These are phyloP conservation scores for Harrya chromipes DNA, from an alignment of 768 basidiomycete species.

Conservation along the genomic window DNA sequence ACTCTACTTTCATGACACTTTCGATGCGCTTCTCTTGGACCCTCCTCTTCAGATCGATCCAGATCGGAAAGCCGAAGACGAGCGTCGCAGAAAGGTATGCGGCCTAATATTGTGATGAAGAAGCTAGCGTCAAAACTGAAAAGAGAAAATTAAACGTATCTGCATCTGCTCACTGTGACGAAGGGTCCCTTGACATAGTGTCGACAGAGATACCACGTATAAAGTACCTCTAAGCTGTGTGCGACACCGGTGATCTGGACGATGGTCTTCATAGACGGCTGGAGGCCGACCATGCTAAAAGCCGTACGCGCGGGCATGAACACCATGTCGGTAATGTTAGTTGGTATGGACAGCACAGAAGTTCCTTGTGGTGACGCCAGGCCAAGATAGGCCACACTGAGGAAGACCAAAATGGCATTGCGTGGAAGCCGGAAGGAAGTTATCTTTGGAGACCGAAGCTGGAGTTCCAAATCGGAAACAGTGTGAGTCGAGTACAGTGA, in stretches of 20 bases:
- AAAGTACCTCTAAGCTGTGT: slow-evolving; percentile 28
- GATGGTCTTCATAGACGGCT: slow-evolving; percentile 9
- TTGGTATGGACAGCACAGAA: slow-evolving; percentile 15
- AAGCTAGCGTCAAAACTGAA: background rate
- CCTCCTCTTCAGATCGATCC: slow-evolving; percentile 49
- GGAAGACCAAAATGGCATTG: slow-evolving; percentile 27
- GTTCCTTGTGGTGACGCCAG: slow-evolving; percentile 20
- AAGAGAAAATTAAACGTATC: background rate
- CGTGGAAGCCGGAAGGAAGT: slow-evolving; percentile 49
- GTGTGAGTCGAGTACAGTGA: background rate
- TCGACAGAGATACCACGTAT: slow-evolving; percentile 29
- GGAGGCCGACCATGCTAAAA: slow-evolving; percentile 14
- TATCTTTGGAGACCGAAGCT: slow-evolving; percentile 66
- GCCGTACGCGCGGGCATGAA: slow-evolving; percentile 23
- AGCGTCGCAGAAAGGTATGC: slow-evolving; percentile 53
- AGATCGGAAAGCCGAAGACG: slow-evolving; percentile 53
- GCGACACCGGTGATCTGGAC: background rate
- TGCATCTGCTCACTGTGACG: slow-evolving; percentile 14
- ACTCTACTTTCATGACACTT: slow-evolving; percentile 76
- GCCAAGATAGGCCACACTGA: slow-evolving; percentile 18
- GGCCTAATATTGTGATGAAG: slow-evolving; percentile 33
- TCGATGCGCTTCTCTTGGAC: slow-evolving; percentile 71
- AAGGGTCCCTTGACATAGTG: slow-evolving; percentile 23
- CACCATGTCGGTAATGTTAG: slow-evolving; percentile 3
- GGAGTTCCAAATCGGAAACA: background rate